Base-by-base conservation (phyloP, 1,284 basidiomycete genomes). In the Puccinia coronata region DNA sequence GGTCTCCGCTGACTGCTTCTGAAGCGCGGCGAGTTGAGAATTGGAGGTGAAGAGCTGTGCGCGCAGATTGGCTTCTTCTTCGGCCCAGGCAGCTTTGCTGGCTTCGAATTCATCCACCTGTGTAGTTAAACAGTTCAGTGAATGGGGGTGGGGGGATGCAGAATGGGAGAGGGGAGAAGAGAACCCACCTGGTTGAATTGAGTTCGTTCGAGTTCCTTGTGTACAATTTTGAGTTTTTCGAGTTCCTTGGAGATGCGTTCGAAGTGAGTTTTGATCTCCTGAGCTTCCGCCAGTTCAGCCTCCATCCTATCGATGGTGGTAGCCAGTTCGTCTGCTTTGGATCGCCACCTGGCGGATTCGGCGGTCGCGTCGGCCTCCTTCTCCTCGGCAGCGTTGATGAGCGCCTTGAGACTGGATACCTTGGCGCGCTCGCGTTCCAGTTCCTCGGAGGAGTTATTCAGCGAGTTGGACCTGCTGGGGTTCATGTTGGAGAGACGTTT, bases 361-460 rank as follows among this genome's bases (percentile, higher is more conserved):
- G 41, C 39, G 14, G 41, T 61, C 2, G 73, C 57, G n/a, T 75
- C 73, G 9, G 57, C 57, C 55, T 75, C 73, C 57, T 57, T 75
- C 57, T 75, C 73, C 25, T 75, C 73, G 25, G 73, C 73, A n/a
- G 73, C 73, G 31, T 34, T 75, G 31, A 75, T 61, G 2, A 75
- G 53, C 18, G 73, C 53, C 39, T 75, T 75, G 36, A 75, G 57
- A 61, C 73, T 75, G 12, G 34, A 39, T 0, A 75, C 39, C 57
- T 75, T 75, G 36, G 73, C 53, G 23, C 73, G 41, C 25, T 75
- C 73, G 23, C 73, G 53, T 61, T 75, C 73, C n/a, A 75, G 41
- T 63, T 75, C 73, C 6, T 75, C 70, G 20, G 41, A 14, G 3
- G 70, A 72, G 51, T 9, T 34, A 34, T 55, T 72, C n/a, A 55